phyloP scores from a whole-genome alignment of 495 filamentous ascomycete species.

The Corynascus novoguineensis region DNA sequence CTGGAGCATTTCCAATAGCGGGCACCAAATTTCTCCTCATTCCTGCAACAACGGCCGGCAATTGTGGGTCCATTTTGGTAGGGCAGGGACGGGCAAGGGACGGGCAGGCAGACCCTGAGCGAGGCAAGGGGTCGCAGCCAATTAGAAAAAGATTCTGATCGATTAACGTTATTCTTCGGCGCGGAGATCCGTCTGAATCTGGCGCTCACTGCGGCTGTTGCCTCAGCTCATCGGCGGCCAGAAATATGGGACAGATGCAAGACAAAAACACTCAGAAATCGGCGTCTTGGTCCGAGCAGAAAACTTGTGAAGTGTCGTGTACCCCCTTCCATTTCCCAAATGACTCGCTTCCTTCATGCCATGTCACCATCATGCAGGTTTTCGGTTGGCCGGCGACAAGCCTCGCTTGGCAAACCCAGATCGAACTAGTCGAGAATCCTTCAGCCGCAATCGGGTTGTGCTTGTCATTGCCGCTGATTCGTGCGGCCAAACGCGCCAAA shows the following conservation, averaged over 20 bases:
- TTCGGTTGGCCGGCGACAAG: background rate
- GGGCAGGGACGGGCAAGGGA: background rate
- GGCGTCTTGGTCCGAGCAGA: background rate
- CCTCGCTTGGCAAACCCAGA: background rate
- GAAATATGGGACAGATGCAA: background rate
- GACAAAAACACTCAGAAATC: background rate
- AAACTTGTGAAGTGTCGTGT: background rate
- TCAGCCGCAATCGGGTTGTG: background rate
- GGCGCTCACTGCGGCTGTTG: background rate
- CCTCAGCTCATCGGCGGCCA: background rate
- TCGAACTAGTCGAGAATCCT: background rate
- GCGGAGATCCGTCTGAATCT: background rate
- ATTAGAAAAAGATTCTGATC: too few relatives aligned
- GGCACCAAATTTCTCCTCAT: conserved; percentile 4
- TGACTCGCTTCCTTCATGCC: background rate
- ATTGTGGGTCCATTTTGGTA: conserved; percentile 1
- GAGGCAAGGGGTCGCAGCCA: background rate
- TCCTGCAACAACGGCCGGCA: background rate
- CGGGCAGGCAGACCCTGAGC: background rate
- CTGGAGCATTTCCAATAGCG: background rate
- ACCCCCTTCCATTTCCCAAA: background rate
- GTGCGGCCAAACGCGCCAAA: background rate
- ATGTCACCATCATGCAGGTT: background rate
- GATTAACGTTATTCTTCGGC: background rate
- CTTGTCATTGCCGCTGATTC: background rate